Percentiles rank a stretch among this genome's conserved stretches.
These are phyloP conservation scores for Grosmannia huntii DNA, from an alignment of 2,329 filamentous ascomycete species.

Conservation along the genomic window DNA sequence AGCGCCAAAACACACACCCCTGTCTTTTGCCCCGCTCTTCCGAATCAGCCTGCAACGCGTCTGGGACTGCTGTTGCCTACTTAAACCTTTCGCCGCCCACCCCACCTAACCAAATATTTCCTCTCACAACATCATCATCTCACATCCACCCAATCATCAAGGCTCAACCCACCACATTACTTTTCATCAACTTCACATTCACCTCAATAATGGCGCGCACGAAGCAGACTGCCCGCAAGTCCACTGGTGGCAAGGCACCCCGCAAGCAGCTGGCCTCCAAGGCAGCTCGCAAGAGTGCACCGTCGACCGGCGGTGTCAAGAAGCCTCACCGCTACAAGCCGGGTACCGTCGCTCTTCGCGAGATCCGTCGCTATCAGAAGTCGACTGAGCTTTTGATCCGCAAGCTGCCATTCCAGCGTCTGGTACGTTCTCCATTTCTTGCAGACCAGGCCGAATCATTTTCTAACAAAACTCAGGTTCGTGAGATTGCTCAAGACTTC, in stretches of 20 bases:
- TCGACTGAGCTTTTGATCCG: slow-evolving; percentile 90
- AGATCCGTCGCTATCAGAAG: slow-evolving; percentile 98
- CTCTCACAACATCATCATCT: slow-evolving; percentile 21
- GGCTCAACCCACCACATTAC: slow-evolving; percentile 4
- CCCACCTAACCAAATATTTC: slow-evolving; percentile 23
- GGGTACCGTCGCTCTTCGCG: slow-evolving; percentile 91
- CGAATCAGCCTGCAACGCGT: slow-evolving; percentile 24
- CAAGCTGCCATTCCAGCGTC: slow-evolving; percentile 95
- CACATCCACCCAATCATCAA: slow-evolving; percentile 17
- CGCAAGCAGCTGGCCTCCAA: slow-evolving; percentile 98
- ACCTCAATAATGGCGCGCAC: slow-evolving; percentile 45
- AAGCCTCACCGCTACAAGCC: slow-evolving; percentile 87
- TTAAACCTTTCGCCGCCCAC: slow-evolving; percentile 29
- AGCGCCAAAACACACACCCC: neutral
- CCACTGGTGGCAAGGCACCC: slow-evolving; percentile 65
- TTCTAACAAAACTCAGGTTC: slow-evolving; percentile 38
- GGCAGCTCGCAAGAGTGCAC: slow-evolving; percentile 95
- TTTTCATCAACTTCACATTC: slow-evolving; percentile 17
- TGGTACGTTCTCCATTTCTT: slow-evolving; percentile 39
- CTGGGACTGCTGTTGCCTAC: slow-evolving; percentile 17
- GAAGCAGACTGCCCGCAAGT: slow-evolving; percentile 61
- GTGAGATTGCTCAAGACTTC: slow-evolving; percentile 94
- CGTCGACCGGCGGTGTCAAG: slow-evolving; percentile 94
- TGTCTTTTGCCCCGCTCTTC: neutral
- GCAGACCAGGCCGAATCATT: neutral